Conservation (phyloP, 2,329 filamentous ascomycete genomes). For the Claviceps monticola region DNA sequence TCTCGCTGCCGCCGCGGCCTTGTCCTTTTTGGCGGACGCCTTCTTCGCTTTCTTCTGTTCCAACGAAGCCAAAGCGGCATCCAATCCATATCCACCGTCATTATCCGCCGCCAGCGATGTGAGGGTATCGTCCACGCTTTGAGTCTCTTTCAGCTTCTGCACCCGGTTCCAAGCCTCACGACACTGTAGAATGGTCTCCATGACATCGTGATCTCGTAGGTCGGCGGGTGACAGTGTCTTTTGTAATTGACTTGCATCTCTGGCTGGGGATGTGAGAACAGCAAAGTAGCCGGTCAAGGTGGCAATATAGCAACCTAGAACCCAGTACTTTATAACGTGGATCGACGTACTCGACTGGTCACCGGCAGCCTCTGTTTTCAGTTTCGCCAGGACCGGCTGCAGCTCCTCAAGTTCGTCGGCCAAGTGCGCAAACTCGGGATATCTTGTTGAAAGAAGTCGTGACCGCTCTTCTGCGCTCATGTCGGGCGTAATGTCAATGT, state of each 20-base stretch:
- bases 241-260: constrained; percentile 37
- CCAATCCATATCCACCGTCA: constrained; percentile 11
- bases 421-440: constrained; percentile 84
- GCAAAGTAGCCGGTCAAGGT: constrained; percentile 89
- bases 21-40: constrained; percentile 20
- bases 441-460: constrained; percentile 63
- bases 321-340: constrained; percentile 60
- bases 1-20: constrained; percentile 20
- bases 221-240: constrained; percentile 61
- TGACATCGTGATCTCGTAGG: constrained; percentile 78
- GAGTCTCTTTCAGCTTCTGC: constrained; percentile 45
- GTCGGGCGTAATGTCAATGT: constrained; percentile 65
- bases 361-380: constrained; percentile 41
- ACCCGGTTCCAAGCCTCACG: constrained; percentile 68
- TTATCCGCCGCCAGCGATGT: constrained; percentile 12
- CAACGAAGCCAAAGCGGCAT: constrained; percentile 7
- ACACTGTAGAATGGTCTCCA: constrained; percentile 70
- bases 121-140: constrained; percentile 15
- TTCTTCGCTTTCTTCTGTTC: constrained; percentile 17
- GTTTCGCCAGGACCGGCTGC: constrained; percentile 47
- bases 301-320: constrained; percentile 74
- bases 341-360: constrained; percentile 37
- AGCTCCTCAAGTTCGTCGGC: constrained; percentile 67
- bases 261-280: constrained; percentile 68
- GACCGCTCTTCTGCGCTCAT: constrained; percentile 64